Conservation (phyloP, 805 yeast genomes). For the Starmerella floris region DNA sequence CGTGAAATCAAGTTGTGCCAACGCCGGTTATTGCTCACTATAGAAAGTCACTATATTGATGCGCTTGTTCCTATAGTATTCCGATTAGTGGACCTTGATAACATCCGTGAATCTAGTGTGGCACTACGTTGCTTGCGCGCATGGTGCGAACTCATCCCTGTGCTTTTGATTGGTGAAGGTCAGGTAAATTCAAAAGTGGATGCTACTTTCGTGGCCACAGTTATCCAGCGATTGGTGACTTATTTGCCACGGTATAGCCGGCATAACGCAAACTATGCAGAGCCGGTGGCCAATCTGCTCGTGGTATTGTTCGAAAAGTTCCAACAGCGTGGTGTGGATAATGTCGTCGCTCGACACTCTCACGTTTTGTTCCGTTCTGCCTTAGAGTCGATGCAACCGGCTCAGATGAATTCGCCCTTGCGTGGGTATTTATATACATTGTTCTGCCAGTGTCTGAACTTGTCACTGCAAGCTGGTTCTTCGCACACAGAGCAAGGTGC, state of each 20-base stretch:
- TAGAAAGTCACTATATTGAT: slow-evolving; percentile 40
- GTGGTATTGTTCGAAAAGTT: slow-evolving; percentile 56
- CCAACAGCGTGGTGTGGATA: slow-evolving; percentile 30
- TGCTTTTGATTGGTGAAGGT: slow-evolving; percentile 34
- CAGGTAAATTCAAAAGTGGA: slow-evolving; percentile 27
- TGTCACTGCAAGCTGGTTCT: slow-evolving; percentile 28
- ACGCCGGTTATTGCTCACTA: slow-evolving; percentile 35
- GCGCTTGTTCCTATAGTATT: slow-evolving; percentile 29
- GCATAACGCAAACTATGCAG: slow-evolving; percentile 50
- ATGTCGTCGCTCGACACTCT: slow-evolving; percentile 25
- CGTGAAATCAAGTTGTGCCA: slow-evolving; percentile 56
- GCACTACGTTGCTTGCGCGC: slow-evolving; percentile 54
- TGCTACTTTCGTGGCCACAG: slow-evolving; percentile 61
- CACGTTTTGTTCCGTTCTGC: slow-evolving; percentile 62
- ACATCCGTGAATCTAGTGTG: slow-evolving; percentile 25
- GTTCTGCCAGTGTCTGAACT: slow-evolving; percentile 49
- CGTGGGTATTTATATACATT: slow-evolving; percentile 72
- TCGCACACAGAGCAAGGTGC: slow-evolving; percentile 32
- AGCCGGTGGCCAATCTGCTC: slow-evolving; percentile 62
- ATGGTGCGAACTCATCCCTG: slow-evolving; percentile 72
- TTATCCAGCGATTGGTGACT: slow-evolving; percentile 64
- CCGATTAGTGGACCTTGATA: slow-evolving; percentile 36
- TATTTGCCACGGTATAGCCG: slow-evolving; percentile 64
- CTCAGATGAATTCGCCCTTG: slow-evolving; percentile 51
- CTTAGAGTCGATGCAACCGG: slow-evolving; percentile 55